Conservation (phyloP, 257 asterid genomes). For the Rehmannia glutinosa region DNA sequence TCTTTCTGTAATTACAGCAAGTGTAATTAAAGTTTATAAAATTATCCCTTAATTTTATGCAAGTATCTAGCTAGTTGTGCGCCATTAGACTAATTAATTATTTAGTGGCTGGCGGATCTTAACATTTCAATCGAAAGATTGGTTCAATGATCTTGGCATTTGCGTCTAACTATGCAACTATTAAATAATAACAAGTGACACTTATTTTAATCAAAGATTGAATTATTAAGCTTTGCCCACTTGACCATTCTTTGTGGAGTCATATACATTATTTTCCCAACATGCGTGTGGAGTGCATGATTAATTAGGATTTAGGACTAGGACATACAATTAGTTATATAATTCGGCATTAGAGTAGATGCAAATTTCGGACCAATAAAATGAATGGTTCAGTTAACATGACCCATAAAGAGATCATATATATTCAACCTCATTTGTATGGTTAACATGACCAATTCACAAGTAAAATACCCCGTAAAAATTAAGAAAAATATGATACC, state of each 20-base stretch:
- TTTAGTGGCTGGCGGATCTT: too few species aligned
- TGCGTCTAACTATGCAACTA: background rate
- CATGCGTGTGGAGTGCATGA: constrained; percentile 1
- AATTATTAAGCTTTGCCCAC: background rate
- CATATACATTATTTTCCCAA: background rate
- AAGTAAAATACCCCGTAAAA: too few species aligned
- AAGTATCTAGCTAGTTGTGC: background rate
- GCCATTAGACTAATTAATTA: background rate
- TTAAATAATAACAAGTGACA: background rate
- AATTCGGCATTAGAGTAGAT: background rate
- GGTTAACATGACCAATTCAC: too few species aligned
- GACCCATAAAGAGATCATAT: background rate
- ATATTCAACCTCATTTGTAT: too few species aligned
- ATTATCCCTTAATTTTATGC: background rate
- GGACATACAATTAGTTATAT: background rate
- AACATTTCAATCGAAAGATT: too few species aligned
- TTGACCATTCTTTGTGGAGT: constrained; percentile 12
- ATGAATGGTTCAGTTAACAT: too few species aligned
- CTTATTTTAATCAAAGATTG: background rate
- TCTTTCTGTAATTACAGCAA: too few species aligned
- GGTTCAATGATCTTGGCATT: constrained; percentile 19
- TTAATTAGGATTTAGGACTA: background rate
- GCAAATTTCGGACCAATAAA: background rate
- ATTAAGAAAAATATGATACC: too few species aligned
- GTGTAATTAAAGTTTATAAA: too few species aligned